phyloP scores from a whole-genome alignment of 306 rosid genomes.

The Cyclanthera cordifolia region DNA sequence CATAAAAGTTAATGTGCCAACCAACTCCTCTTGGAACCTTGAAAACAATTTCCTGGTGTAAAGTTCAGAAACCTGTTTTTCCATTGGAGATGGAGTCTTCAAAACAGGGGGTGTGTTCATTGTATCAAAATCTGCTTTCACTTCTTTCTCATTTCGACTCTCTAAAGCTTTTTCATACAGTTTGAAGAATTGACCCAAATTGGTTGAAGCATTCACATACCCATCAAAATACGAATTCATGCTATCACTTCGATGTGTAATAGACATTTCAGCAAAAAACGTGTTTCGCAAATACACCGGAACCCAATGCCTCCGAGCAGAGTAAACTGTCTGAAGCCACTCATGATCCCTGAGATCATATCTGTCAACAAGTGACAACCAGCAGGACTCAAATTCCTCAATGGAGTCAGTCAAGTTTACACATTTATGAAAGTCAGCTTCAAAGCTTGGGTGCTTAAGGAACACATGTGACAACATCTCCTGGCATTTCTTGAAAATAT shows the following conservation, averaged over 20 bases:
- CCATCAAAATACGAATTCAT: constrained; percentile 99
- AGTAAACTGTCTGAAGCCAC: constrained; percentile 80
- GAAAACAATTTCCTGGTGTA: constrained; percentile 73
- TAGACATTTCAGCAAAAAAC: constrained; percentile 96
- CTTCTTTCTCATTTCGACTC: constrained; percentile 98
- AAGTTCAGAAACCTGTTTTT: constrained; percentile 86
- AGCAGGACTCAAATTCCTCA: constrained; percentile 91
- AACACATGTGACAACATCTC: constrained; percentile 86
- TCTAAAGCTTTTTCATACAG: constrained; percentile 94
- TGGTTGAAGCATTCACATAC: constrained; percentile 95
- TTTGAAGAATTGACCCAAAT: constrained; percentile 78
- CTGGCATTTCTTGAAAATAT: constrained; percentile 90
- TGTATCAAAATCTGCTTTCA: constrained; percentile 88
- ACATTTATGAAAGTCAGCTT: constrained; percentile 93
- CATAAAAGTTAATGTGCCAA: constrained; percentile 85
- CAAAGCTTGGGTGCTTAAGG: constrained; percentile 75
- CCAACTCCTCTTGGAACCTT: constrained; percentile 94
- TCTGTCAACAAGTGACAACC: constrained; percentile 74
- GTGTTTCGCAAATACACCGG: constrained; percentile 88
- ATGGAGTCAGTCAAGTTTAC: constrained; percentile 83
- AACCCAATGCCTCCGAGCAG: constrained; percentile 82
- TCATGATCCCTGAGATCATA: constrained; percentile 82
- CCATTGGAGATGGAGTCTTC: constrained; percentile 99
- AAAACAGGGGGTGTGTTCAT: constrained; percentile 64
- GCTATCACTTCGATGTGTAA: constrained; percentile 94